These are phyloP conservation scores for Termitomyces sp. DNA, from an alignment of 1,284 basidiomycete species.

Conservation along the genomic window DNA sequence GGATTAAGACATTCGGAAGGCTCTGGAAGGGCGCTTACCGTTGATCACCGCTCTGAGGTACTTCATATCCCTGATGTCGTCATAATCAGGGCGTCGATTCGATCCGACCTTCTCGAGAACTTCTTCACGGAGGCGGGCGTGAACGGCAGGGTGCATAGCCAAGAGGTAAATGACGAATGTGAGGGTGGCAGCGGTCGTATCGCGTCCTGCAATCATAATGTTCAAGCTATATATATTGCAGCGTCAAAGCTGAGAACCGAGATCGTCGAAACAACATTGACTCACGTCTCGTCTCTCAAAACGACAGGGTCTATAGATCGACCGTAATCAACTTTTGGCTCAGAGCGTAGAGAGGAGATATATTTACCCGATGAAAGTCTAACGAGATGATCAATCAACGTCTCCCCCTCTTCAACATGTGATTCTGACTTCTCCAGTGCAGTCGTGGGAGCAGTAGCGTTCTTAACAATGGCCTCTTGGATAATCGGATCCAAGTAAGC, in stretches of 20 bases:
- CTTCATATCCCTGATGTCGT: slow-evolving; percentile 52
- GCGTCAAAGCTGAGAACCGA: background rate
- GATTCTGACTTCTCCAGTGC: slow-evolving; percentile 15
- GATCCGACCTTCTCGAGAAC: slow-evolving; percentile 45
- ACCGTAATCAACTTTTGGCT: background rate
- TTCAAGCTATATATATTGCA: slow-evolving; percentile 29
- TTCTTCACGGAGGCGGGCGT: slow-evolving; percentile 47
- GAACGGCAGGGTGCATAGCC: slow-evolving; percentile 41
- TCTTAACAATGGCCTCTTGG: slow-evolving; percentile 37
- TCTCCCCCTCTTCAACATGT: slow-evolving; percentile 33
- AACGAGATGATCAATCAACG: slow-evolving; percentile 48
- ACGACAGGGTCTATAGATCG: slow-evolving; percentile 28
- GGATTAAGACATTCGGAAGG: no score
- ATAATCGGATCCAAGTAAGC: slow-evolving; percentile 48
- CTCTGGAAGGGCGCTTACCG: slow-evolving; percentile 29
- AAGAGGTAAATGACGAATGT: slow-evolving; percentile 53
- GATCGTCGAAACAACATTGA: slow-evolving; percentile 1
- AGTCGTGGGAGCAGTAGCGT: slow-evolving; percentile 13
- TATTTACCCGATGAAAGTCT: slow-evolving; percentile 41
- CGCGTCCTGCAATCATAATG: slow-evolving; percentile 41
- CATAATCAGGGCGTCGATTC: slow-evolving; percentile 41
- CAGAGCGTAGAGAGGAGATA: background rate
- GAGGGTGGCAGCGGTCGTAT: slow-evolving; percentile 49
- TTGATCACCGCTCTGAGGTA: slow-evolving; percentile 57
- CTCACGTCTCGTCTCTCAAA: slow-evolving; percentile 29